Evolutionary conservation across 805 yeast genomes (phyloP).

Genomic region (Candida ulmi): DNA sequence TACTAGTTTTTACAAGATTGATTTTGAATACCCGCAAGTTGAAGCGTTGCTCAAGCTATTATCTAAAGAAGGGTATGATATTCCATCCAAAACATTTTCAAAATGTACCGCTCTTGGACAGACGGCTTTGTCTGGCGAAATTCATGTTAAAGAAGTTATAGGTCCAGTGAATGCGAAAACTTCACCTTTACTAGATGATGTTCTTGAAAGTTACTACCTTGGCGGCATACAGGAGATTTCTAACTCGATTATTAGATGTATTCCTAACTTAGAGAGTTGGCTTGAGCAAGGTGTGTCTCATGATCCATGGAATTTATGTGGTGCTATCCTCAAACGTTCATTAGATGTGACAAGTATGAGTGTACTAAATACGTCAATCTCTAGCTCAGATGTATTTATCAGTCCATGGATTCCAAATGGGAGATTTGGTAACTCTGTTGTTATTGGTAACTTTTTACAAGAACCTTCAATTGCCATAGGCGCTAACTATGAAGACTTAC

Average conservation of each 20-base stretch:
- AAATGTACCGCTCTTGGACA: conserved; percentile 53
- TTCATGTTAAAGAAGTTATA: conserved; percentile 12
- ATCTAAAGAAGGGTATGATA: conserved; percentile 29
- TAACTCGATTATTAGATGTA: conserved; percentile 33
- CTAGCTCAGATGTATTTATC: conserved; percentile 3
- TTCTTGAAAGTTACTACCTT: conserved; percentile 40
- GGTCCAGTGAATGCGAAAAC: conserved; percentile 10
- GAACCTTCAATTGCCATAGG: conserved; percentile 43
- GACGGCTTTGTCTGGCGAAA: conserved; percentile 44
- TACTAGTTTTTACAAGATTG: conserved; percentile 17
- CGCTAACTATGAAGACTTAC: conserved; percentile 39
- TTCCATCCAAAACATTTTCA: conserved; percentile 29
- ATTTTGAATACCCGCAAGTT: conserved; percentile 37
- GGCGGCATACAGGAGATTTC: conserved; percentile 51
- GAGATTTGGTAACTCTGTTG: conserved; percentile 42
- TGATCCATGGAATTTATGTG: conserved; percentile 32
- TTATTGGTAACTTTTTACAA: conserved; percentile 35
- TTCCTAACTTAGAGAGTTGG: conserved; percentile 35
- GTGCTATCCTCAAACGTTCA: conserved; percentile 13
- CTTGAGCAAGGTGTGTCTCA: conserved; percentile 23
- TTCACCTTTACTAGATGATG: conserved; percentile 40
- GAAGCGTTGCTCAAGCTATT: conserved; percentile 39
- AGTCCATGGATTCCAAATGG: conserved; percentile 23
- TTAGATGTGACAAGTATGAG: neutral
- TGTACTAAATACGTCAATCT: neutral